These are phyloP conservation scores for Wickerhamiella brachini DNA, from an alignment of 805 yeast species.

Conservation along the genomic window DNA sequence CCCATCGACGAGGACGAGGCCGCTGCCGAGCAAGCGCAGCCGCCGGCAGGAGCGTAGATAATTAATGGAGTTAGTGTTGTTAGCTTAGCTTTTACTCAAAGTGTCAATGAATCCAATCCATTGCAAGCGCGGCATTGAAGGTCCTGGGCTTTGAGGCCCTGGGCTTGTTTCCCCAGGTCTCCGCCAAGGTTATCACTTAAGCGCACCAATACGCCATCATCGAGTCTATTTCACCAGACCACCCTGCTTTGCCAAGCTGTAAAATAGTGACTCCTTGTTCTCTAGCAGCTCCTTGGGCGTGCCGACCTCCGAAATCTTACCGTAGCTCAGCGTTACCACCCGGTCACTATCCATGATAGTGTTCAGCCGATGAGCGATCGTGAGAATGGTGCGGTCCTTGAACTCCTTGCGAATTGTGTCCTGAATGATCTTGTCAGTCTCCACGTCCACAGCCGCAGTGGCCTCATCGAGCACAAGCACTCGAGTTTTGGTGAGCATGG, in stretches of 20 bases:
- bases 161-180: too few species aligned
- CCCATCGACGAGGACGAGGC: constrained; percentile 24
- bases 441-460: constrained; percentile 81
- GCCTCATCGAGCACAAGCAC: constrained; percentile 78
- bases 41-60: background rate
- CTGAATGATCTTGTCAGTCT: constrained; percentile 69
- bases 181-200: too few species aligned
- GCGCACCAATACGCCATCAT: too few species aligned
- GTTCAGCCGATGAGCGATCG: constrained; percentile 82
- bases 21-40: background rate
- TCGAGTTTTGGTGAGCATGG: constrained; percentile 59
- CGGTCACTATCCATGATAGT: constrained; percentile 77
- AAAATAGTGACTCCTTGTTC: constrained; percentile 56
- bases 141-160: background rate
- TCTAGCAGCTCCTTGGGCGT: constrained; percentile 53
- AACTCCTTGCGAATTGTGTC: constrained; percentile 65
- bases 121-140: too few species aligned
- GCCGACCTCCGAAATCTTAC: constrained; percentile 67
- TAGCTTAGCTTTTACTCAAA: background rate
- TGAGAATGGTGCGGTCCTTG: constrained; percentile 61
- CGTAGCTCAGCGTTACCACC: constrained; percentile 61
- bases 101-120: too few species aligned
- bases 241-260: constrained; percentile 69
- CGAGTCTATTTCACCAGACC: constrained; percentile 47
- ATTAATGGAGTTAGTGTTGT: background rate